Percentiles rank a stretch among this genome's conserved stretches.
phyloP scores from a whole-genome alignment of 306 rosid genomes.

The Sesbania bispinosa region DNA sequence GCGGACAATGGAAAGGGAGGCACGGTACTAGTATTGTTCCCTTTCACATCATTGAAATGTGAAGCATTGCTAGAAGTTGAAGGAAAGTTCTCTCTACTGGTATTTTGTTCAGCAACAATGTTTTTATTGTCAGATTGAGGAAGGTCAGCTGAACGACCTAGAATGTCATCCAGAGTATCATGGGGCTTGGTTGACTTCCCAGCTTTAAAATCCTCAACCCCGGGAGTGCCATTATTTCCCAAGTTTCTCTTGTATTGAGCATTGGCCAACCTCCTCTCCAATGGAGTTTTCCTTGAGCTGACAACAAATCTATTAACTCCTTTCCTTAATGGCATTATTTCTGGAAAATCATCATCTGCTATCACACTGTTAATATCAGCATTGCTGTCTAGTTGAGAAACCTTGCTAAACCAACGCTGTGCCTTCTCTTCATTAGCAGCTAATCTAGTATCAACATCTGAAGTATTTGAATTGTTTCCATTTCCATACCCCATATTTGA shows the following conservation, averaged over 20 bases:
- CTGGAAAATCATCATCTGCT: slow-evolving; percentile 86
- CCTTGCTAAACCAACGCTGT: slow-evolving; percentile 83
- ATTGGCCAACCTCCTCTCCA: slow-evolving; percentile 71
- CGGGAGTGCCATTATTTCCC: slow-evolving; percentile 39
- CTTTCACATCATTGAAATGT: slow-evolving; percentile 23
- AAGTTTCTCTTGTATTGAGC: slow-evolving; percentile 53
- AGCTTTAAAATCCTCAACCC: slow-evolving; percentile 25
- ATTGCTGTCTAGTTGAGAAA: slow-evolving; percentile 71
- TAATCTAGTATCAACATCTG: slow-evolving; percentile 48
- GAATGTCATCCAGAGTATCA: slow-evolving; percentile 40
- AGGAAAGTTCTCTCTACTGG: slow-evolving; percentile 17
- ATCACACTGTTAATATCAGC: slow-evolving; percentile 55
- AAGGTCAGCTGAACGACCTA: slow-evolving; percentile 20
- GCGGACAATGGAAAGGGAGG: slow-evolving; percentile 57
- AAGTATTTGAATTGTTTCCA: slow-evolving; percentile 32
- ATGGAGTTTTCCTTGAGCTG: slow-evolving; percentile 82
- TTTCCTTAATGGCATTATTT: slow-evolving; percentile 95
- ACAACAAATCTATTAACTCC: slow-evolving; percentile 93
- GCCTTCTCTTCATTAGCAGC: slow-evolving; percentile 95
- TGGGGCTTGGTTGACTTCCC: slow-evolving; percentile 18
- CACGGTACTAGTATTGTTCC: slow-evolving; percentile 38
- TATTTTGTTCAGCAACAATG: slow-evolving; percentile 24
- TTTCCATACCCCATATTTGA: slow-evolving; percentile 39
- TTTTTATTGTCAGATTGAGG: slow-evolving; percentile 34
- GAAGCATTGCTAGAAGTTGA: slow-evolving; percentile 28